Conservation (phyloP, 148 eudicot species). For the Rhododendron williamsianum region DNA sequence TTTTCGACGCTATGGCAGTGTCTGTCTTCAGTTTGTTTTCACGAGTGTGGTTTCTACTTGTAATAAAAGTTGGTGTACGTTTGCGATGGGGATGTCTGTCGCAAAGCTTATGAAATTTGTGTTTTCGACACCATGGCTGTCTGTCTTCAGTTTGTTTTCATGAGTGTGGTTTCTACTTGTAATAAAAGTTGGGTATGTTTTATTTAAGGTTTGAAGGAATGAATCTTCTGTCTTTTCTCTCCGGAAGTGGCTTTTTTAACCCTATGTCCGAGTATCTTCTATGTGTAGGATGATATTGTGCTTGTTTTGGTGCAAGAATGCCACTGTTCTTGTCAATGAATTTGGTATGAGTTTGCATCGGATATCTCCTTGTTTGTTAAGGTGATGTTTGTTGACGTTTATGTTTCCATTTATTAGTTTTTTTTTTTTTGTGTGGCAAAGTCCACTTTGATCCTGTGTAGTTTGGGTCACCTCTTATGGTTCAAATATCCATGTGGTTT, state of each 20-base stretch:
- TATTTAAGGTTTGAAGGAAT: neutral
- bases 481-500: too few species aligned
- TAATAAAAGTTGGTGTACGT: slow-evolving; percentile 23
- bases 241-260: neutral
- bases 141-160: neutral
- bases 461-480: too few species aligned
- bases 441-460: too few species aligned
- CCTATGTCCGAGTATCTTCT: neutral
- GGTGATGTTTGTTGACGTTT: neutral
- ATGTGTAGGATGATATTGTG: neutral
- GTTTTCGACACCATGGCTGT: neutral
- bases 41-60: neutral
- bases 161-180: neutral
- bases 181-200: neutral
- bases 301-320: neutral
- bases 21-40: neutral
- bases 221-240: neutral
- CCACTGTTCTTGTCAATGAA: neutral
- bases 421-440: neutral
- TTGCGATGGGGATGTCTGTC: slow-evolving; percentile 54
- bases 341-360: neutral
- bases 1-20: neutral
- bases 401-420: neutral
- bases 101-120: slow-evolving; percentile 17
- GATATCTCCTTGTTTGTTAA: neutral